Evolutionary conservation across 495 filamentous ascomycete species (phyloP), one percentile per base, ranked within the genome.

Genomic region (Penicillium chermesinum): DNA sequence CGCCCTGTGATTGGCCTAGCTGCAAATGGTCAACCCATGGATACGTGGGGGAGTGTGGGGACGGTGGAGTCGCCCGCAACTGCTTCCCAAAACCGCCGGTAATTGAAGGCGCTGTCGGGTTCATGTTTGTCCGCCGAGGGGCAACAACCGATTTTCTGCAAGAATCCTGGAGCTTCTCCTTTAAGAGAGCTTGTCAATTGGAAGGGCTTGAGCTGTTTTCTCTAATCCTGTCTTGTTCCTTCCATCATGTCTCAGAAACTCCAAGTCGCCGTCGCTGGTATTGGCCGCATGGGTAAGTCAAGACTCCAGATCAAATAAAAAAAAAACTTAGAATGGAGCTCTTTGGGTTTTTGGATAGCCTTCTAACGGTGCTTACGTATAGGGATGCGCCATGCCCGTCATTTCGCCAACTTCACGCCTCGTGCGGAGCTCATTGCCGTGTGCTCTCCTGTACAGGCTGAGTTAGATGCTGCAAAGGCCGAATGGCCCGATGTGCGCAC

Each of bases 211-310:
- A 17, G 14, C 13, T 10, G 10, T 15, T 8, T 25, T 16, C 22
- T 34, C 16, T 15, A 7, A 22, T 15, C 17, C 30, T 34, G 34
- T 2, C 34, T 41, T 22, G 43, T 41, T 30, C 45, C 32, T 27
- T 32, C 15, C 36, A 54, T 10, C 25, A 74, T 74, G 67, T 44
- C 66, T 16, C 49, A 55, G n/a, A 72, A 68, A 46, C 64, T 74
- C 38, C 62, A 64, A 33, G 65, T 77, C 21, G 75, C 62, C 22
- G 63, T 71, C 20, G 72, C 66, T 12, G 76, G 76, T 49, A 68
- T 78, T 47, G 76, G 76, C 8, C 73, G 76, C 45, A 78, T 78
- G 74, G 74, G 74, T 50, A 56, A 41, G 35, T 19, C 20, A 14
- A 17, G 8, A 17, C 27, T 16, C 13, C 22, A 18, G 14, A 10